phyloP scores from a whole-genome alignment of 768 basidiomycete species.

The Clitopilus hobsonii region DNA sequence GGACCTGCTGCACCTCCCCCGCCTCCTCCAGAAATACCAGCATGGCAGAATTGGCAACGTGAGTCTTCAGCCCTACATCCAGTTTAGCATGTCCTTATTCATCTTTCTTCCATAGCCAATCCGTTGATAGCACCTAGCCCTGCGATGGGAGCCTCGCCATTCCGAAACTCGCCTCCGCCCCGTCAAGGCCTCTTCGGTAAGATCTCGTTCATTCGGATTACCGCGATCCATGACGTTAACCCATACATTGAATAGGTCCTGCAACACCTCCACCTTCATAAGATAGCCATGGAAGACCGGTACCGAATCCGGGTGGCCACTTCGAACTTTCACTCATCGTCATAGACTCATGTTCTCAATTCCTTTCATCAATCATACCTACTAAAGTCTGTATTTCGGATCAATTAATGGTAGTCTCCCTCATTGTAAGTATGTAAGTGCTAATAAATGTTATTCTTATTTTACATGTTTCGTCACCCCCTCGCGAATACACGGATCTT shows the following conservation, averaged over 20 bases:
- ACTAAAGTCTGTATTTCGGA: neutral
- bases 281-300: neutral
- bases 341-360: neutral
- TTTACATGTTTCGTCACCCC: too few species aligned
- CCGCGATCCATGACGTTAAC: neutral
- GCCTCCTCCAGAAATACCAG: constrained; percentile 51
- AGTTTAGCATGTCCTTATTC: too few species aligned
- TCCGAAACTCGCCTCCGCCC: neutral
- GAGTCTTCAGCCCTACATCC: neutral
- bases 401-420: neutral
- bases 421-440: neutral
- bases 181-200: constrained; percentile 2
- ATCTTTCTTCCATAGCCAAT: constrained; percentile 42
- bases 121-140: constrained; percentile 53
- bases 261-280: neutral
- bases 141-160: constrained; percentile 8
- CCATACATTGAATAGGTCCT: neutral
- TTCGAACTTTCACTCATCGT: neutral
- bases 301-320: neutral
- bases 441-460: neutral
- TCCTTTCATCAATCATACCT: too few species aligned
- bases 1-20: constrained; percentile 40
- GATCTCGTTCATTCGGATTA: neutral
- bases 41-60: constrained; percentile 89
- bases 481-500: too few species aligned